Evolutionary conservation across 179 eudicot genomes (phyloP), one percentile per base, ranked within the genome.

Genomic region (Gypsophila paniculata): DNA sequence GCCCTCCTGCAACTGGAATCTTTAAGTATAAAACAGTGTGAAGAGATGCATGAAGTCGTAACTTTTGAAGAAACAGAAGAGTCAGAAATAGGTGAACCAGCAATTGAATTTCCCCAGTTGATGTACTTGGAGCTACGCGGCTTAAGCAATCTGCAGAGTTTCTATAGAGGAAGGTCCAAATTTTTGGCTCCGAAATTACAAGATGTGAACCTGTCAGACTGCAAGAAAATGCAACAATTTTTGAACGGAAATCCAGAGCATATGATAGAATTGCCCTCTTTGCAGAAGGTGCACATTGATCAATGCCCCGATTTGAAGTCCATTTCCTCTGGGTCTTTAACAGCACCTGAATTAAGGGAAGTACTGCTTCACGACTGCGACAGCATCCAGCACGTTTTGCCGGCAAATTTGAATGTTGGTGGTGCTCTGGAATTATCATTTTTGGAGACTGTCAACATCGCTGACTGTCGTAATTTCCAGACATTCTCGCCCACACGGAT

Each of bases 361-460:
- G 70, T 65, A 46, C 69, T 77, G 86, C 80, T 82, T 74, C 70
- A 17, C 26, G 38, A 64, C 38, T 64, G 51, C 51, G n/a, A 6
- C 25, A 36, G 26, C 0, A 64, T 64, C 25, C 26, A 38, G 5
- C 19, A 26, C 13, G 38, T 64, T 64, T 38, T 64, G 38, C 68
- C 42, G 12, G 68, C 4, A 4, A n/a, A 18, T 51, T 51, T 51
- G 22, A 38, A 63, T 18, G 49, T 7, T 1, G 18, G 49, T n/a
- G 49, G 26, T 18, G 67, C 17, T 29, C 12, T 63, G 10, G 25
- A 36, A 8, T 63, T 63, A 63, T 49, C 67, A 4, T 39, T 3
- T 0, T 63, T 63, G 67, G 67, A 63, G 23, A 34, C 49, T 36
- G 11, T 63, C 49, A 13, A 10, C 2, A 63, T 63, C n/a, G n/a